phyloP scores from a whole-genome alignment of 768 basidiomycete genomes.

The Tricholoma matsutake region DNA sequence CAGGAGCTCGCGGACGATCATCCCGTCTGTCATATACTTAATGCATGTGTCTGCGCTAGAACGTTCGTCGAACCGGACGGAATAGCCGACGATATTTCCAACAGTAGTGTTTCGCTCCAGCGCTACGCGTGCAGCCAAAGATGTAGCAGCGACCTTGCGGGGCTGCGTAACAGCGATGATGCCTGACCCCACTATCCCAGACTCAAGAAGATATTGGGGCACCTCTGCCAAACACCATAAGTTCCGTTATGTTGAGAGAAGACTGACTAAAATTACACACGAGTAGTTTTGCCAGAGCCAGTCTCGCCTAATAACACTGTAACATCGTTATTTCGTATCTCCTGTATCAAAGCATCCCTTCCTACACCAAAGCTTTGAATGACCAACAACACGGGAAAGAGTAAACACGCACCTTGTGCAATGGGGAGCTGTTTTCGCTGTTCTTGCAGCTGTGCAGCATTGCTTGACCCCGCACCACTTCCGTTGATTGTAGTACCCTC shows the following conservation, averaged over 20 bases:
- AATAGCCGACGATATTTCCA: slow-evolving; percentile 85
- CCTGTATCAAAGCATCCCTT: slow-evolving; percentile 68
- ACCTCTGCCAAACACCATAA: slow-evolving; percentile 60
- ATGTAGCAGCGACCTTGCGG: slow-evolving; percentile 90
- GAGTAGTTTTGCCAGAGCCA: slow-evolving; percentile 97
- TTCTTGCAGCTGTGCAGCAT: slow-evolving; percentile 45
- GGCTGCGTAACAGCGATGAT: slow-evolving; percentile 95
- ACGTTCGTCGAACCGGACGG: slow-evolving; percentile 92
- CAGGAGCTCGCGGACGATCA: slow-evolving; percentile 92
- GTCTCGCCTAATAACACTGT: slow-evolving; percentile 94
- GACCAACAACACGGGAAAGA: background rate
- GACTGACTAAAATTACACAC: slow-evolving; percentile 43
- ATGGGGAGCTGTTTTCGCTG: slow-evolving; percentile 76
- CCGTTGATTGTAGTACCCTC: background rate
- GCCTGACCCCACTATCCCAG: slow-evolving; percentile 64
- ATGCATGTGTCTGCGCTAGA: slow-evolving; percentile 71
- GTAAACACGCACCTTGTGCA: slow-evolving; percentile 53
- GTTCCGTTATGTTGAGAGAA: background rate
- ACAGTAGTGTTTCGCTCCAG: slow-evolving; percentile 71
- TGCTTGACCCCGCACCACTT: slow-evolving; percentile 25
- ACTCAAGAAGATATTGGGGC: slow-evolving; percentile 91
- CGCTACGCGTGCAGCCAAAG: slow-evolving; percentile 89
- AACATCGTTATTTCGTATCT: slow-evolving; percentile 75
- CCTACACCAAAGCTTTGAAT: slow-evolving; percentile 39
- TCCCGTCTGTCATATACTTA: slow-evolving; percentile 97